phyloP scores from a whole-genome alignment of 352 stramenopile genomes.

The Pythium grandisporangium region DNA sequence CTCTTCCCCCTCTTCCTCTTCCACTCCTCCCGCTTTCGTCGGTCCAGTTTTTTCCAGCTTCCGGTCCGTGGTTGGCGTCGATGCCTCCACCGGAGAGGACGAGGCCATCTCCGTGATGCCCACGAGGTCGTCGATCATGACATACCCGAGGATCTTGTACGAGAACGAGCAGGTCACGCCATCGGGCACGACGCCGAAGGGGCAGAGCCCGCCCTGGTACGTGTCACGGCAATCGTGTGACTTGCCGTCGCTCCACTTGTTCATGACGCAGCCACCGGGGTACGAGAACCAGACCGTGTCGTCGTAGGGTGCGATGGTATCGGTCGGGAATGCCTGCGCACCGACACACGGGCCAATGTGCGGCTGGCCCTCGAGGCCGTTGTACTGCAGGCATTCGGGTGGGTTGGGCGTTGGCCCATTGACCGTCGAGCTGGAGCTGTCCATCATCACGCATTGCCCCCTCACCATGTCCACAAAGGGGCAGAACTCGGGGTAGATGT shows the following conservation, averaged over 20 bases:
- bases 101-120: constrained; percentile 49
- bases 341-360: constrained; percentile 52
- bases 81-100: too few relatives aligned
- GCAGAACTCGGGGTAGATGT: constrained; percentile 62
- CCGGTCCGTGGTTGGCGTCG: too few relatives aligned
- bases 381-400: constrained; percentile 57
- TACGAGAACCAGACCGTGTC: constrained; percentile 76
- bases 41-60: too few relatives aligned
- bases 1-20: too few relatives aligned
- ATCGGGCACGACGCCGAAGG: constrained; percentile 36
- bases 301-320: constrained; percentile 47
- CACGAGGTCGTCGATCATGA: constrained; percentile 58
- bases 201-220: constrained; percentile 37
- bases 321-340: constrained; percentile 34
- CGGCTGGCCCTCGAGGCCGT: constrained; percentile 39
- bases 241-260: constrained; percentile 36
- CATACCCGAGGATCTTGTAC: constrained; percentile 47
- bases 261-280: constrained; percentile 47
- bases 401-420: constrained; percentile 9
- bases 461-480: constrained; percentile 57
- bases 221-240: constrained; percentile 22
- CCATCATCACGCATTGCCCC: constrained; percentile 32
- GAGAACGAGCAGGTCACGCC: constrained; percentile 44
- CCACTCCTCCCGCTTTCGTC: too few relatives aligned
- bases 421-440: constrained; percentile 12